Evolutionary conservation across 2,329 filamentous ascomycete species (phyloP).

Genomic region (Aureobasidium sp.): DNA sequence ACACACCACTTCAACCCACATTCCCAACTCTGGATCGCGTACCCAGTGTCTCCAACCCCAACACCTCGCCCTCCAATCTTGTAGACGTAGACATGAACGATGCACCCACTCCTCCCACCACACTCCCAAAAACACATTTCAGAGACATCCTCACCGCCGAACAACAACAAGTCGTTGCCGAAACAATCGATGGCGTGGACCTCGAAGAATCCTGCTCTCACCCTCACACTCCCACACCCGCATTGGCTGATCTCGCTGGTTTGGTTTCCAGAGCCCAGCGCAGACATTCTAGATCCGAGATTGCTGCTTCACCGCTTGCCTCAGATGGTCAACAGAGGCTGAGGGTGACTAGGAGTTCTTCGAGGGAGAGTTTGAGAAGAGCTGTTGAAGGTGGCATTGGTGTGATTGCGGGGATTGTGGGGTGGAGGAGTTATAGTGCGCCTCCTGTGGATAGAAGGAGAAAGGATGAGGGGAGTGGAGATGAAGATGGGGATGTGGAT

Average conservation of each 20-base stretch:
- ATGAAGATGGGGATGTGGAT: background rate
- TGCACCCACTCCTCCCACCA: background rate
- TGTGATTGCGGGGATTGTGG: background rate
- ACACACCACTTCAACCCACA: conserved; percentile 17
- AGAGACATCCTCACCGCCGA: conserved; percentile 23
- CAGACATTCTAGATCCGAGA: background rate
- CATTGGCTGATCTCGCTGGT: background rate
- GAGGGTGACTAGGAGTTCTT: background rate
- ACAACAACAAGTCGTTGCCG: background rate
- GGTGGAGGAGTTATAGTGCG: background rate
- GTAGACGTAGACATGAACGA: background rate
- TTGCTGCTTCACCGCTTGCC: background rate
- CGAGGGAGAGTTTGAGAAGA: background rate
- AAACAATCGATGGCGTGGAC: conserved; percentile 4
- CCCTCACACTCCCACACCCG: background rate
- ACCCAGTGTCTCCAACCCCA: background rate
- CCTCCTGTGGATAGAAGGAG: background rate
- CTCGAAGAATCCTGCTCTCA: background rate
- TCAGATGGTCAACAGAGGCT: background rate
- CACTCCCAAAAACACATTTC: conserved; percentile 21
- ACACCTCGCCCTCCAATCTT: background rate
- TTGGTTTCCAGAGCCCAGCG: conserved; percentile 1
- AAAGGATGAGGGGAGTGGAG: background rate
- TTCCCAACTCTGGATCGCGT: conserved; percentile 4
- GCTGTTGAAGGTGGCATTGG: conserved; percentile 1